Base-by-base conservation (phyloP, 345 rosid genomes). In the Euphorbia peplus region DNA sequence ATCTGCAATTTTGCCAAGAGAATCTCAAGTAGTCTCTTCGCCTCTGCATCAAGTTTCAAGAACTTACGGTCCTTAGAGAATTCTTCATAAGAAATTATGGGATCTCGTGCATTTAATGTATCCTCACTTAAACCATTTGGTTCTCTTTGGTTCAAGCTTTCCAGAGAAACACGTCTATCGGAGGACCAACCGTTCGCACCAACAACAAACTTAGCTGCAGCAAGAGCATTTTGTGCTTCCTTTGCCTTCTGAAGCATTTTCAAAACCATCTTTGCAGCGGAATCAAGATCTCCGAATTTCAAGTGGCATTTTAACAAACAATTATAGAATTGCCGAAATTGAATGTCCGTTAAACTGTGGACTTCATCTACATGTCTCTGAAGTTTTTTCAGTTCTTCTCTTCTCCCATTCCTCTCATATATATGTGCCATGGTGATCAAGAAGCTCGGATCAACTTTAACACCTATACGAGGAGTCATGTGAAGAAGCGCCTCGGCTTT, bases 401-500 rank as follows among this genome's bases (percentile, higher is more conserved):
- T 83, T 68, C 90, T 77, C 54, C 99, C 97, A 75, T 95, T 95
- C 78, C 93, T 87, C 83, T 88, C 93, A 68, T 88, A 88, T 79
- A 88, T 83, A 50, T 83, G 92, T 24, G 97, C 93, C 92, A 88
- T 89, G 54, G 80, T 82, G 16, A 89, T 78, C 70, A 89, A 81
- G 70, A 90, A 77, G 60, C 79, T 75, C 30, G 89, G 80, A 66
- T 95, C 83, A 25, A 87, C 84, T 74, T 81, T 89, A 54, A 88
- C 79, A 71, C 80, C 81, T 4, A 91, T 75, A 66, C 80, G 81
- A 10, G 92, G 93, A 83, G 88, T 83, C 87, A 91, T 81, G 65
- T 89, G 89, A 16, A 95, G 81, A 41, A 95, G 95, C 82, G 87
- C 76, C 82, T 91, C 99, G 10, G 96, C 95, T 83, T 95, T 95